These are phyloP conservation scores for Botryosphaeria dothidea DNA, from an alignment of 2,329 filamentous ascomycete species.

Conservation along the genomic window DNA sequence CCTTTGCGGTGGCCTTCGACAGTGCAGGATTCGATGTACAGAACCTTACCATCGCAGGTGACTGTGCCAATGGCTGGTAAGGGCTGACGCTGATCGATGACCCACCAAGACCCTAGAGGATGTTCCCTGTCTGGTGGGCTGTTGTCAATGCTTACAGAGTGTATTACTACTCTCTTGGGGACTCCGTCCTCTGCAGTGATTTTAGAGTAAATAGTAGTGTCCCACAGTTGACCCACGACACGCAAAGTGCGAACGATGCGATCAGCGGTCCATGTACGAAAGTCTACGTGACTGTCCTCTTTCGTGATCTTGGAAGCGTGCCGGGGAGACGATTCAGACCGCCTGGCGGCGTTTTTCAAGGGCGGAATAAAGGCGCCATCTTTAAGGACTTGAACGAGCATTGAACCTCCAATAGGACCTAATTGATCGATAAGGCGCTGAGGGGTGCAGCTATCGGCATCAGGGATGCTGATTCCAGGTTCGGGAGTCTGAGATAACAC, in stretches of 20 bases:
- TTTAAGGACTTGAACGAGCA: slow-evolving; percentile 69
- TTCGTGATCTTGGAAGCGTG: slow-evolving; percentile 75
- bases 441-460: slow-evolving; percentile 50
- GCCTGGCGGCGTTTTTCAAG: slow-evolving; percentile 40
- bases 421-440: slow-evolving; percentile 56
- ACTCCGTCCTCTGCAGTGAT: background rate
- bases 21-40: slow-evolving; percentile 13
- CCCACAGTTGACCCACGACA: slow-evolving; percentile 70
- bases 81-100: background rate
- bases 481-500: slow-evolving; percentile 67
- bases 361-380: slow-evolving; percentile 66
- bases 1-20: slow-evolving; percentile 7
- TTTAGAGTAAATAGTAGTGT: slow-evolving; percentile 20
- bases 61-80: background rate
- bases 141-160: background rate
- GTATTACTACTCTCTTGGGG: background rate
- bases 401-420: slow-evolving; percentile 64
- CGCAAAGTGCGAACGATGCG: slow-evolving; percentile 55
- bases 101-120: slow-evolving; percentile 3
- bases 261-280: slow-evolving; percentile 55
- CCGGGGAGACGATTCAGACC: slow-evolving; percentile 25
- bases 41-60: slow-evolving; percentile 6
- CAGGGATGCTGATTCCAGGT: slow-evolving; percentile 56
- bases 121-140: background rate
- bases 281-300: slow-evolving; percentile 64